Evolutionary conservation across 2,329 filamentous ascomycete species (phyloP).

Genomic region (Xylaria multiplex): DNA sequence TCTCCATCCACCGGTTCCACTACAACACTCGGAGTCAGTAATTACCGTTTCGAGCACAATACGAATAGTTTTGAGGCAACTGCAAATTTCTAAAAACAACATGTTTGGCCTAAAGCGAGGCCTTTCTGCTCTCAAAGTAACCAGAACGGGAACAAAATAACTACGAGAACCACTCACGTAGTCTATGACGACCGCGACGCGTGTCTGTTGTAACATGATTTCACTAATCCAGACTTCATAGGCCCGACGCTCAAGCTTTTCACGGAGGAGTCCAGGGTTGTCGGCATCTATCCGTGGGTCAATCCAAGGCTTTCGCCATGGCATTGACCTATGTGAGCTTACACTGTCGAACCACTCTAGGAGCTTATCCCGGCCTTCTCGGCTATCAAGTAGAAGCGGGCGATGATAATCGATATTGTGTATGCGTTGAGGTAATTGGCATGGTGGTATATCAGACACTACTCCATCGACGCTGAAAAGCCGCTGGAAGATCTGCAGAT

Average conservation of each 20-base stretch:
- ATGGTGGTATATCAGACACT: slow-evolving; percentile 21
- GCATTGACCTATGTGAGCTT: slow-evolving; percentile 62
- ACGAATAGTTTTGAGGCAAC: too few relatives aligned
- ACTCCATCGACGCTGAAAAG: slow-evolving; percentile 39
- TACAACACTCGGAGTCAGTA: too few relatives aligned
- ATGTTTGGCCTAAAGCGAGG: too few relatives aligned
- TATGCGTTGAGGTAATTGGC: slow-evolving; percentile 44
- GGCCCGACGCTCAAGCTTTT: slow-evolving; percentile 62
- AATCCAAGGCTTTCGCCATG: slow-evolving; percentile 69
- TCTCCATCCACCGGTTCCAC: slow-evolving; percentile 69
- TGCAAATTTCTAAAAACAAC: too few relatives aligned
- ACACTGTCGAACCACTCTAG: slow-evolving; percentile 64
- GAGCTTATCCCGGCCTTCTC: slow-evolving; percentile 51
- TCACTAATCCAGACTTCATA: slow-evolving; percentile 75
- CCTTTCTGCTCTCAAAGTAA: too few relatives aligned
- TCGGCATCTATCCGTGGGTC: slow-evolving; percentile 51
- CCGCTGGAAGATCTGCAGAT: slow-evolving; percentile 35
- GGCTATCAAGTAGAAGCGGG: slow-evolving; percentile 58
- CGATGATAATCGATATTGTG: slow-evolving; percentile 60
- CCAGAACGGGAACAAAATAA: too few relatives aligned
- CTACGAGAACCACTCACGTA: slow-evolving; percentile 50
- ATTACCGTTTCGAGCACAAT: too few relatives aligned
- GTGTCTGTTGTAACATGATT: slow-evolving; percentile 74
- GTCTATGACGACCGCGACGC: slow-evolving; percentile 68
- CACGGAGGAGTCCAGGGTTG: slow-evolving; percentile 50